Evolutionary conservation across 2,329 filamentous ascomycete species (phyloP).

Genomic region (Exophiala calicioides): DNA sequence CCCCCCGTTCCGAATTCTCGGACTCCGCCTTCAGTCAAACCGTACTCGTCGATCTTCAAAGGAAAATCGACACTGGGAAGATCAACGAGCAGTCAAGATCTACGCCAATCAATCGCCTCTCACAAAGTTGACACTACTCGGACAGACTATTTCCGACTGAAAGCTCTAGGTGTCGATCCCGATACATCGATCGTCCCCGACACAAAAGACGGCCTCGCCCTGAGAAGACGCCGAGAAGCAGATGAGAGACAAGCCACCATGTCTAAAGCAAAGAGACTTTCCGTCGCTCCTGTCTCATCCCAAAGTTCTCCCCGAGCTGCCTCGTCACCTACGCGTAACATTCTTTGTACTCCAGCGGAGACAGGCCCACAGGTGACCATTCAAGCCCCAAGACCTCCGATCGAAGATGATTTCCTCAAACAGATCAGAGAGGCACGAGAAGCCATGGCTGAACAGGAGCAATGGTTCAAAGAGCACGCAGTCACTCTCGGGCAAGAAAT

Average conservation of each 20-base stretch:
- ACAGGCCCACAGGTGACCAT: not conserved
- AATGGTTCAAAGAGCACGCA: slow-evolving; percentile 33
- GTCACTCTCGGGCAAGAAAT: slow-evolving; percentile 26
- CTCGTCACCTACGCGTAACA: not conserved
- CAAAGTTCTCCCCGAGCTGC: slow-evolving; percentile 5
- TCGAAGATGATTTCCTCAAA: slow-evolving; percentile 33
- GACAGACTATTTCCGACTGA: slow-evolving; percentile 54
- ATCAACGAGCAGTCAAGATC: slow-evolving; percentile 24
- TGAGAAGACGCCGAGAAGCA: slow-evolving; percentile 22
- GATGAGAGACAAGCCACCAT: slow-evolving; percentile 23
- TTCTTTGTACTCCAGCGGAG: too few relatives aligned
- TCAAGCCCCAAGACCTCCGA: not conserved
- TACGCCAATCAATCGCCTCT: slow-evolving; percentile 25
- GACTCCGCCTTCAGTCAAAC: slow-evolving; percentile 7
- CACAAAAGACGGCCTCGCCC: slow-evolving; percentile 24
- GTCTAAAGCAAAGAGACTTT: slow-evolving; percentile 10
- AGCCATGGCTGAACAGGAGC: slow-evolving; percentile 31
- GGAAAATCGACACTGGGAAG: slow-evolving; percentile 18
- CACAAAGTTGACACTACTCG: slow-evolving; percentile 45
- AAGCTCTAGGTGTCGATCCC: slow-evolving; percentile 50
- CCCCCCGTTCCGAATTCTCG: slow-evolving; percentile 7
- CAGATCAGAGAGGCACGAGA: slow-evolving; percentile 33
- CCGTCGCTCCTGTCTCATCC: slow-evolving; percentile 4
- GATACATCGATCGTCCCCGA: slow-evolving; percentile 33
- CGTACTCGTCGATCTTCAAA: slow-evolving; percentile 20